Evolutionary conservation across 495 filamentous ascomycete genomes (phyloP), one percentile per base, ranked within the genome.

Genomic region (Cercophora sp.): DNA sequence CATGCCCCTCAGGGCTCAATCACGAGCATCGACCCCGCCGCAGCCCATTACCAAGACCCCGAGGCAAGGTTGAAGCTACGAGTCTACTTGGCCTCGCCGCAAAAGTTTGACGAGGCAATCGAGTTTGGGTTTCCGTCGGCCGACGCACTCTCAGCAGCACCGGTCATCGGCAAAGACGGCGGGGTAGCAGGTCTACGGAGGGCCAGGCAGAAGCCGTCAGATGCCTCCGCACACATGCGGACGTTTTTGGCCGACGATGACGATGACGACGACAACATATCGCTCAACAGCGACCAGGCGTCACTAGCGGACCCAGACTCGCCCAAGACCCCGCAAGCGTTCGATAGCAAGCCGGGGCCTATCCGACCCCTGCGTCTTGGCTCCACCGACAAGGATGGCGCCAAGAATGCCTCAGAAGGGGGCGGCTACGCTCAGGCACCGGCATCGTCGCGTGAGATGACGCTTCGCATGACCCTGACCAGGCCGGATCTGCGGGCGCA

Each of bases 51-150:
- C 59, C 89, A 88, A 65, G 90, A 97, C 55, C 90, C 91, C 0
- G 89, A 96, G 63, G 88, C 91, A 31, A 82, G 92, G 31, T 70
- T 91, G 42, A 95, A 92, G 64, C 71, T 96, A 10, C 85, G 89
- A 2, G 84, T 90, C n/a, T 95, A 91, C 56, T 78, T 95, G 2
- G 86, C 87, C 15, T 96, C 92, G 1, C 87, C 90, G 8, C 88
- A 96, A 56, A 96, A 95, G 64, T 96, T 96, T 53, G 93, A 97
- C 61, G 91, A 96, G 71, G 91, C 89, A 1, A 79, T 96, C 47
- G 88, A 93, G 63, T 96, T 93, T 70, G 91, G 92, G 4, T 96
- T 96, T 57, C 90, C 91, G 0, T 83, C 88, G 15, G 79, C 70
- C 25, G 70, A 77, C 31, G 61, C 62, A 2, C 52, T 70, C 20